Evolutionary conservation across 208 protist species (phyloP), one percentile per base, ranked within the genome.

Genomic region (Wallacemonas sp.): DNA sequence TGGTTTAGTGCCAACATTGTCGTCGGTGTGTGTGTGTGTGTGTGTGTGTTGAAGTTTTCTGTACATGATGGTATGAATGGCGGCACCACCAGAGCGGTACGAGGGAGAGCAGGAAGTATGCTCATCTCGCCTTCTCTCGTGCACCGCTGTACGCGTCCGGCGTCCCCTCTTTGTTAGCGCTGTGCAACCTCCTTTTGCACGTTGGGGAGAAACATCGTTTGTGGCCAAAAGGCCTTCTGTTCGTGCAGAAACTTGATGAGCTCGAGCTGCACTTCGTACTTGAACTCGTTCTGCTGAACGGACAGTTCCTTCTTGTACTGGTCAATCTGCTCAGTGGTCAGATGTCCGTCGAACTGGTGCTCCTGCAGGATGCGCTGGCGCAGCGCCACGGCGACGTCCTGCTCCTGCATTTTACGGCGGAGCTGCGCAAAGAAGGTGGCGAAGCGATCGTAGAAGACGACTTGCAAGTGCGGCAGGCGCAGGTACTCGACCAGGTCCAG

Each of bases 201-300:
- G 52, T 79, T 79, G n/a, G 91, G 89, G 39, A 97, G 74, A 59
- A 85, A 97, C 73, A 87, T 78, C 46, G 72, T 83, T 44, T 91
- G 84, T 10, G 91, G 87, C 7, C 84, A 67, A 29, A 84, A 86
- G 42, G 92, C 87, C 65, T 94, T 97, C 32, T 68, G 72, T 32
- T 93, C 84, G 61, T 97, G 92, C 31, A 97, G 62, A 64, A 93
- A 97, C 46, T 84, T 80, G 50, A 97, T 71, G 39, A 97, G 71
- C 44, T 87, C 84, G 12, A 93, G 79, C 69, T 97, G 83, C 25
- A 95, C 67, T 55, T 84, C 65, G 49, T 85, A 82, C 36, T 75
- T 74, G 33, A 93, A 89, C 11, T 38, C 54, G 44, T 65, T 77
- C 45, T 71, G 23, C 57, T 70, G 45, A 1, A 67, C 42, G 10